phyloP scores from a whole-genome alignment of 306 rosid species.

The Vigna radiata region DNA sequence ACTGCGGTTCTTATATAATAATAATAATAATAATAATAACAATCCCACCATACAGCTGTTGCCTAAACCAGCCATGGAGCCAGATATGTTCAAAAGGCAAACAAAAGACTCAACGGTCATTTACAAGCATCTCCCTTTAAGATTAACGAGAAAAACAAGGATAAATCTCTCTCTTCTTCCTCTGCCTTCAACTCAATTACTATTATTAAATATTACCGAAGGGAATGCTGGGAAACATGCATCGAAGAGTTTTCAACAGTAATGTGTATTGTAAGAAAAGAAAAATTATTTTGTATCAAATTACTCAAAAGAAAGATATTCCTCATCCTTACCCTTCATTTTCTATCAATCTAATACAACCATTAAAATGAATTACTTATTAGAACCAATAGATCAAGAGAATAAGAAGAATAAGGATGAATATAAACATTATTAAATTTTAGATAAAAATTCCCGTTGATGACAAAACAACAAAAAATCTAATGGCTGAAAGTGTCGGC shows the following conservation, averaged over 20 bases:
- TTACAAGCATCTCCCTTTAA: background rate
- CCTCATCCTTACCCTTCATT: too few species aligned
- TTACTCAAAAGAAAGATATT: too few species aligned
- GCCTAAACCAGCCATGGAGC: slow-evolving; percentile 12
- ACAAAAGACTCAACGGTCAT: background rate
- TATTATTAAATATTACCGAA: background rate
- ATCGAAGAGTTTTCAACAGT: background rate
- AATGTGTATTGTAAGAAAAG: background rate
- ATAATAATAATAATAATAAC: slow-evolving; percentile 29
- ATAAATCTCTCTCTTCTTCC: background rate
- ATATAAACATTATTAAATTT: background rate
- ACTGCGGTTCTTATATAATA: slow-evolving; percentile 17
- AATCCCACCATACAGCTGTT: slow-evolving; percentile 19
- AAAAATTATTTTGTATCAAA: background rate
- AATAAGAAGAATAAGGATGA: too few species aligned
- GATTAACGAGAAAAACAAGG: slow-evolving; percentile 10
- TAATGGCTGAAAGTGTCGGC: background rate
- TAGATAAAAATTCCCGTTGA: background rate
- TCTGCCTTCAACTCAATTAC: slow-evolving; percentile 7
- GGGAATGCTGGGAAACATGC: background rate
- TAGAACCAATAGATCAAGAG: too few species aligned
- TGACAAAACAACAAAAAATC: background rate
- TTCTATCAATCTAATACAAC: too few species aligned
- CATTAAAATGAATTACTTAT: too few species aligned
- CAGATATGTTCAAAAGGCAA: background rate